Conservation (phyloP, 805 yeast species). For the Nakazawaea molendinolei region DNA sequence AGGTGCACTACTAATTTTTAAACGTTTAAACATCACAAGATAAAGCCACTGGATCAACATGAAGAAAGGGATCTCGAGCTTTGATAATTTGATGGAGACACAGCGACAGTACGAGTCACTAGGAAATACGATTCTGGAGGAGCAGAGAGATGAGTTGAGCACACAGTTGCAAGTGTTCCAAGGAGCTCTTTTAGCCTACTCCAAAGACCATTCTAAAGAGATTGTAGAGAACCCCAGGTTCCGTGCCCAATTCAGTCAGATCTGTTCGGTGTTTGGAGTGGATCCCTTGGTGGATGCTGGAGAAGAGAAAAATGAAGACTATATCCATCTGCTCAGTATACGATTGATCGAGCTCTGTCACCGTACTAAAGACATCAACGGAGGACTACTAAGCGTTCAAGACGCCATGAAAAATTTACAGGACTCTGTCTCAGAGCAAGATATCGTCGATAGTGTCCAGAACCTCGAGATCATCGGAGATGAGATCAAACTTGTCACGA, state of each 20-base stretch:
- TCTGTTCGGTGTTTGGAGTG: constrained; percentile 76
- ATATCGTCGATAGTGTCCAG: constrained; percentile 49
- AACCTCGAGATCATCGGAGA: constrained; percentile 55
- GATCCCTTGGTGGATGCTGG: constrained; percentile 52
- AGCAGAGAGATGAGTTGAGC: constrained; percentile 53
- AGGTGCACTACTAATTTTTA: no score
- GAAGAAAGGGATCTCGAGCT: constrained; percentile 23
- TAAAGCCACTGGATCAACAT: constrained; percentile 19
- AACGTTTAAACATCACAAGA: no score
- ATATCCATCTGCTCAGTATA: constrained; percentile 61
- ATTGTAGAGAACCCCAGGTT: constrained; percentile 58
- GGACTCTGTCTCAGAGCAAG: constrained; percentile 31
- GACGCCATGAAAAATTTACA: constrained; percentile 23
- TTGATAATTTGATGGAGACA: constrained; percentile 17
- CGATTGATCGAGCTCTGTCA: constrained; percentile 73
- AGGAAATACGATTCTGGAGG: constrained; percentile 42
- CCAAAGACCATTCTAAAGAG: constrained; percentile 62
- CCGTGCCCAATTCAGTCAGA: constrained; percentile 63
- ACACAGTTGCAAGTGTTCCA: constrained; percentile 76
- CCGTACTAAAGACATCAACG: constrained; percentile 63
- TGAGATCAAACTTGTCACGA: constrained; percentile 58
- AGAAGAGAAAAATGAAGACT: constrained; percentile 38
- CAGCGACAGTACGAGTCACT: constrained; percentile 38
- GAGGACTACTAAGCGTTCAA: constrained; percentile 61
- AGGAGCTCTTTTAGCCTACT: constrained; percentile 68